These are phyloP conservation scores for Colletotrichum euphorbiae DNA, from an alignment of 2,329 filamentous ascomycete species.

Conservation along the genomic window DNA sequence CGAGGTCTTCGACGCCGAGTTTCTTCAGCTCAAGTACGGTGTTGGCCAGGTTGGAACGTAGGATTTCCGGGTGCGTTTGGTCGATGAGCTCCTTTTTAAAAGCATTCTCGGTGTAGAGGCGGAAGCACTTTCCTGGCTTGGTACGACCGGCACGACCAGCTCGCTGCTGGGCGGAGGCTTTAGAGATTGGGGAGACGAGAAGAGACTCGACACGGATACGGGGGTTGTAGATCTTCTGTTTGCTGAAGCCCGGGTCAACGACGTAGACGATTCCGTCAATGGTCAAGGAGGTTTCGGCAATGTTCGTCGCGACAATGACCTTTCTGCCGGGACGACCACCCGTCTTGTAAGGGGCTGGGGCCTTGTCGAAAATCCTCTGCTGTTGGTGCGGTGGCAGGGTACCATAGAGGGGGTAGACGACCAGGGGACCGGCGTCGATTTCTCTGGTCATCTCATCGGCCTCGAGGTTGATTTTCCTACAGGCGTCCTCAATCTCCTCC, in stretches of 20 bases:
- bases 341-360: constrained; percentile 77
- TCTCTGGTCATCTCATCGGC: constrained; percentile 92
- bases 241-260: constrained; percentile 98
- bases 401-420: constrained; percentile 93
- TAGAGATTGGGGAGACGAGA: constrained; percentile 97
- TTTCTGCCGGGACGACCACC: constrained; percentile 93
- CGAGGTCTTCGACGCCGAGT: constrained; percentile 92
- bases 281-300: constrained; percentile 96
- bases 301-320: constrained; percentile 94
- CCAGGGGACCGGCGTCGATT: constrained; percentile 89
- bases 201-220: constrained; percentile 96
- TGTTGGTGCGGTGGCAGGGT: constrained; percentile 92
- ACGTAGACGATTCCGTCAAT: constrained; percentile 99
- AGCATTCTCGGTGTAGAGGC: constrained; percentile 92
- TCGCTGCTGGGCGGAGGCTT: constrained; percentile 95
- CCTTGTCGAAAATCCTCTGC: constrained; percentile 93
- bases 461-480: constrained; percentile 90
- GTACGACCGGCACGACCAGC: constrained; percentile 99
- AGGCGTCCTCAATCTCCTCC: constrained; percentile 98
- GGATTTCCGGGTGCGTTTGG: constrained; percentile 95
- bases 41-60: constrained; percentile 92
- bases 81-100: constrained; percentile 99
- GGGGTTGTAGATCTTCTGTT: constrained; percentile 99
- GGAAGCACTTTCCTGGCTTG: constrained; percentile 97
- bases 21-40: constrained; percentile 98